Evolutionary conservation across 768 basidiomycete species (phyloP).

Genomic region (Pleurotus sapidus): DNA sequence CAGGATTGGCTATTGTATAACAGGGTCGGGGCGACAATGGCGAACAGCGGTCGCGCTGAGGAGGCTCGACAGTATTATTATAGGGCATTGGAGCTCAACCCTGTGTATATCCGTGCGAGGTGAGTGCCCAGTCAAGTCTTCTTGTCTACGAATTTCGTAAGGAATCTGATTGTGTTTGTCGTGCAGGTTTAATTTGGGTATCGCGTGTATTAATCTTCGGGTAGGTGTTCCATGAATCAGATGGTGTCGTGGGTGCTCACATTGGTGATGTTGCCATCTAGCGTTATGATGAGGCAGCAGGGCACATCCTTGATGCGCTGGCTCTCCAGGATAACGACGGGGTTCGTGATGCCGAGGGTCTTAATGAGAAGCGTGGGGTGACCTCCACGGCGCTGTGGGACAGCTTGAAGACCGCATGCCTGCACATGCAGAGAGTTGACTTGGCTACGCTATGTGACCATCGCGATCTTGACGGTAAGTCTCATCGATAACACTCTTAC

Average conservation of each 20-base stretch:
- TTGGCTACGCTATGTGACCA: slow-evolving; percentile 70
- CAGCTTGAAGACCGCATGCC: slow-evolving; percentile 76
- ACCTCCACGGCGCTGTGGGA: slow-evolving; percentile 85
- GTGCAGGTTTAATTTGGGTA: slow-evolving; percentile 88
- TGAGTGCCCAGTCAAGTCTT: slow-evolving; percentile 20
- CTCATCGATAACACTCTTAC: too few species aligned
- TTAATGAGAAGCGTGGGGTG: slow-evolving; percentile 62
- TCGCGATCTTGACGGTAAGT: slow-evolving; percentile 63
- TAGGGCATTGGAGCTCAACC: slow-evolving; percentile 82
- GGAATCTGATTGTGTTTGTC: neutral
- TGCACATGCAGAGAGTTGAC: slow-evolving; percentile 79
- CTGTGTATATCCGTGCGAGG: slow-evolving; percentile 89
- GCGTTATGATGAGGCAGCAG: slow-evolving; percentile 85
- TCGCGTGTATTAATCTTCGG: slow-evolving; percentile 84
- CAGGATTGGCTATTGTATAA: slow-evolving; percentile 94
- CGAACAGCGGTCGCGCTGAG: slow-evolving; percentile 77
- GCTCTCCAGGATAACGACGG: slow-evolving; percentile 86
- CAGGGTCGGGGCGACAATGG: slow-evolving; percentile 91
- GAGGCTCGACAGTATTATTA: slow-evolving; percentile 88
- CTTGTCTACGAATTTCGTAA: too few species aligned
- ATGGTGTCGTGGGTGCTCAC: slow-evolving; percentile 9
- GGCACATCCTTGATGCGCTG: slow-evolving; percentile 86
- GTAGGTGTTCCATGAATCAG: slow-evolving; percentile 37
- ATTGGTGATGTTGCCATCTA: slow-evolving; percentile 24
- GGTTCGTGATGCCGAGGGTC: slow-evolving; percentile 40